These are phyloP conservation scores for Manihot esculenta DNA, from an alignment of 441 rosid genomes.

Conservation along the genomic window DNA sequence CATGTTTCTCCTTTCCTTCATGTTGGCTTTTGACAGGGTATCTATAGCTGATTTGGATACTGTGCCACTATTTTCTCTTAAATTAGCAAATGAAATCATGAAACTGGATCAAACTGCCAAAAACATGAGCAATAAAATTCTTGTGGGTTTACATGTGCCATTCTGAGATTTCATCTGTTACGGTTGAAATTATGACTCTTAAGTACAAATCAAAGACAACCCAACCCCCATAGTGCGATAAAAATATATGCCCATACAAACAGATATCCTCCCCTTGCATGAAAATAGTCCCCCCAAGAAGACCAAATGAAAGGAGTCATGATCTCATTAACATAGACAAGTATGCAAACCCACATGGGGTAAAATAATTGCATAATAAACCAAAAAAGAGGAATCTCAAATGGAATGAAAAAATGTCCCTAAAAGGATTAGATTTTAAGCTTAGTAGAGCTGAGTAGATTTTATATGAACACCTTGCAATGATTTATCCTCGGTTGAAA, in stretches of 20 bases:
- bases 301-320: neutral
- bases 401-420: neutral
- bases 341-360: neutral
- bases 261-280: neutral
- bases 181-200: neutral
- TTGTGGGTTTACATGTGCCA: too few relatives aligned
- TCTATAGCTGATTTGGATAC: neutral
- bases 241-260: neutral
- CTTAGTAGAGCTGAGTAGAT: neutral
- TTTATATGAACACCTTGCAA: constrained; percentile 1
- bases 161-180: neutral
- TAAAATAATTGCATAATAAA: too few relatives aligned
- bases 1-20: neutral
- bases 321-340: neutral
- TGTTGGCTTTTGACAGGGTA: neutral
- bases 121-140: too few relatives aligned
- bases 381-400: neutral
- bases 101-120: too few relatives aligned
- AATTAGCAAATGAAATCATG: too few relatives aligned
- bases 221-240: neutral
- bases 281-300: neutral
- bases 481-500: neutral
- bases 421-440: neutral
- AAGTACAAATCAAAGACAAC: neutral
- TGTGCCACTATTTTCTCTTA: too few relatives aligned